phyloP scores from a whole-genome alignment of 2,329 filamentous ascomycete species.

The Albophoma yamanashiensis region DNA sequence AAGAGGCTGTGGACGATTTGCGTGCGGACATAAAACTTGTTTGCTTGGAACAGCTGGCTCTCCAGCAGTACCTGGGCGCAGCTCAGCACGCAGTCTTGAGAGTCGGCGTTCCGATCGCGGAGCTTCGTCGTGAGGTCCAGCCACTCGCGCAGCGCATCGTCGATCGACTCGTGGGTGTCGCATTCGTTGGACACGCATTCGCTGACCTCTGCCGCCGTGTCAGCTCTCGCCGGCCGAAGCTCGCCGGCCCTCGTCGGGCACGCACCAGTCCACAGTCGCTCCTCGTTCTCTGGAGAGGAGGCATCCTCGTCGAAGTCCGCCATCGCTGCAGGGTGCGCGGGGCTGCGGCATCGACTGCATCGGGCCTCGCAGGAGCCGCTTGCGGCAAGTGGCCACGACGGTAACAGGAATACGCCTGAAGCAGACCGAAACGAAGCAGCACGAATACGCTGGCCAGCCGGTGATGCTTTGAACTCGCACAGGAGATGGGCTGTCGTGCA shows the following conservation, averaged over 20 bases:
- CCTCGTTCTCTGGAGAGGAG: constrained; percentile 63
- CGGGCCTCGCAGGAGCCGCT: constrained; percentile 9
- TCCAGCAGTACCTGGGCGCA: constrained; percentile 73
- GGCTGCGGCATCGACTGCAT: constrained; percentile 21
- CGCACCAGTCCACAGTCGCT: constrained; percentile 82
- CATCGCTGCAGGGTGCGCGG: constrained; percentile 29
- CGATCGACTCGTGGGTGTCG: constrained; percentile 51
- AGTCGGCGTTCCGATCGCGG: constrained; percentile 63
- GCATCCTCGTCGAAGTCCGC: constrained; percentile 51
- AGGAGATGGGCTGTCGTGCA: neutral
- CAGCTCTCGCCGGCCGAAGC: constrained; percentile 1
- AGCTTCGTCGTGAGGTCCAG: constrained; percentile 66
- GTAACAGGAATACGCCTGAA: neutral
- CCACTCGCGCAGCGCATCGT: constrained; percentile 78
- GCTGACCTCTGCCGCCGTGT: constrained; percentile 31
- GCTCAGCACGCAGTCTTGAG: constrained; percentile 67
- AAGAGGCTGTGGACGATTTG: constrained; percentile 83
- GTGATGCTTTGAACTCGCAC: neutral
- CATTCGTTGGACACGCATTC: constrained; percentile 35
- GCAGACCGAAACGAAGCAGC: neutral
- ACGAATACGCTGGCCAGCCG: neutral
- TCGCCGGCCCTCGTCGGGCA: constrained; percentile 5
- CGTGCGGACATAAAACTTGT: constrained; percentile 78
- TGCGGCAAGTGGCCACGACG: neutral
- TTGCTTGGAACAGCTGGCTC: constrained; percentile 60